phyloP scores from a whole-genome alignment of 805 yeast species.

The Metschnikowia lunata region DNA sequence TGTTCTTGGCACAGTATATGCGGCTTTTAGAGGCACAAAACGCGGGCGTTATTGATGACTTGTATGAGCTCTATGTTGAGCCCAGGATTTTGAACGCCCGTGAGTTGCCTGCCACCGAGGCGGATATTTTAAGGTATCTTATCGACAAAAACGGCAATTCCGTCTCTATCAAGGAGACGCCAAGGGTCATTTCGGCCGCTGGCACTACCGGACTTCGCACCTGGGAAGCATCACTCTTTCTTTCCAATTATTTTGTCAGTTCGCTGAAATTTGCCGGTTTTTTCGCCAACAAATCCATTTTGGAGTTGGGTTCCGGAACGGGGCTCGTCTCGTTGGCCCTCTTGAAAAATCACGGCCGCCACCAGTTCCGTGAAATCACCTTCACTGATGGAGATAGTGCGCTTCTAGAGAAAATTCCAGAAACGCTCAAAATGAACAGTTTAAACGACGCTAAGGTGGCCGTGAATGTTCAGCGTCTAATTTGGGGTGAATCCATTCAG shows the following conservation, averaged over 20 bases:
- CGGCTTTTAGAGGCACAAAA: constrained; percentile 25
- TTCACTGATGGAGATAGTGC: constrained; percentile 68
- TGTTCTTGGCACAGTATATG: constrained; percentile 42
- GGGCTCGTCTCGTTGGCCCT: constrained; percentile 66
- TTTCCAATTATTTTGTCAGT: constrained; percentile 47
- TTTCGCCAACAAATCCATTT: constrained; percentile 29
- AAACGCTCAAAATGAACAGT: constrained; percentile 45
- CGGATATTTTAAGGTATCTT: constrained; percentile 33
- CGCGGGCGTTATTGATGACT: constrained; percentile 32
- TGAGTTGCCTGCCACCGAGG: constrained; percentile 33
- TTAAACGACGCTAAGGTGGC: constrained; percentile 7
- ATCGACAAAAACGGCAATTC: constrained; percentile 16
- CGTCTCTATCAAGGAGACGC: constrained; percentile 51
- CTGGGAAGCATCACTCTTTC: constrained; percentile 85
- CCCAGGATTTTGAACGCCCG: constrained; percentile 27
- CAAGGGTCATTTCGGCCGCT: constrained; percentile 59
- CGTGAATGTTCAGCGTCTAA: constrained; percentile 30
- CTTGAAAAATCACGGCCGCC: constrained; percentile 20
- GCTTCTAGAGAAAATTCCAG: constrained; percentile 44
- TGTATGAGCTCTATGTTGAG: constrained; percentile 40
- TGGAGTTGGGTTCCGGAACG: constrained; percentile 89
- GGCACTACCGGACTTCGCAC: constrained; percentile 89
- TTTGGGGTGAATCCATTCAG: constrained; percentile 50
- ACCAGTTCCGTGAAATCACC: constrained; percentile 26
- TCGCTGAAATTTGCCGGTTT: not conserved